Evolutionary conservation across 345 rosid genomes (phyloP).

Genomic region (Salix arbutifolia): DNA sequence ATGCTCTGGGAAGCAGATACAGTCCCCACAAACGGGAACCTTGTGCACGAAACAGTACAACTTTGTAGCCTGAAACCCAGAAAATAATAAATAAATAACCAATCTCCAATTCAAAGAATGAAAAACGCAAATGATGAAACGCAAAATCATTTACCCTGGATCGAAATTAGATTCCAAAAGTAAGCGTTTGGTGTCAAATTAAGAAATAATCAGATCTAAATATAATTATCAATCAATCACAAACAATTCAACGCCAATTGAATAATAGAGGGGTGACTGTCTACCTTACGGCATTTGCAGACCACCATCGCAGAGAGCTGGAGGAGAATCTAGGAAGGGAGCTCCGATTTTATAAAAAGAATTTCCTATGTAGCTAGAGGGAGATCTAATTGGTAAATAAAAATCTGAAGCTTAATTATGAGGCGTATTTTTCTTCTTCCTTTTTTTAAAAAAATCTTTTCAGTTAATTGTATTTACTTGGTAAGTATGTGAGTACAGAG

Average conservation of each 20-base stretch:
- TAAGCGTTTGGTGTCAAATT: not conserved
- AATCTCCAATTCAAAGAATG: not conserved
- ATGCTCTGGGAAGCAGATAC: slow-evolving; percentile 94
- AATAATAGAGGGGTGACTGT: slow-evolving; percentile 1
- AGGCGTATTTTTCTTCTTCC: not conserved
- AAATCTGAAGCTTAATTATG: not conserved
- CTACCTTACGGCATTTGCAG: slow-evolving; percentile 36
- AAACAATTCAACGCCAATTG: not conserved
- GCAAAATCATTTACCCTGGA: not conserved
- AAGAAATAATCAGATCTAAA: slow-evolving; percentile 19
- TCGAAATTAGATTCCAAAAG: not conserved
- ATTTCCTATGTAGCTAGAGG: not conserved
- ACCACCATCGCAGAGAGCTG: slow-evolving; percentile 25
- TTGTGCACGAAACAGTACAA: slow-evolving; percentile 96
- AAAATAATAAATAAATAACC: not conserved
- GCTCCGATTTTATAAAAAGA: not conserved
- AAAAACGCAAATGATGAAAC: not conserved
- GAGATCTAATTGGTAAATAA: not conserved
- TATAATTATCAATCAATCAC: not conserved
- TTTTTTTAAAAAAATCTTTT: not conserved
- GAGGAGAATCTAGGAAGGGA: not conserved
- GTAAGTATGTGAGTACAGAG: not conserved
- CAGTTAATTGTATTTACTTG: not conserved
- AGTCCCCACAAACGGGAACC: slow-evolving; percentile 96
- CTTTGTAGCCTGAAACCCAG: slow-evolving; percentile 77